Base-by-base conservation (phyloP, 768 basidiomycete genomes). In the Pleurotus giganteus region DNA sequence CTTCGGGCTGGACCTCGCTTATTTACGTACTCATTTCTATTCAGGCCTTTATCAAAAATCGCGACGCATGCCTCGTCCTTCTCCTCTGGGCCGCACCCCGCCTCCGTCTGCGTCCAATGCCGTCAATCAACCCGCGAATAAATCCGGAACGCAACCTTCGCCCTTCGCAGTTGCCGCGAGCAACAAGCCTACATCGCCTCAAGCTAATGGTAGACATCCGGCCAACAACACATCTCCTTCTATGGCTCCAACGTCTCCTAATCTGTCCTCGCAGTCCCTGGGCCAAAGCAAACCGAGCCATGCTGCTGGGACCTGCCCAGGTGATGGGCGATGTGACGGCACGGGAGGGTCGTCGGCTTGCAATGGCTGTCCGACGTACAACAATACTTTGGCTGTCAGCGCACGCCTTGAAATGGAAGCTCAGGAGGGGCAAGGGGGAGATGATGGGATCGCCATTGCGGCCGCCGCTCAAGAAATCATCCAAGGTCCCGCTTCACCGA, bases 241-340 rank as follows among this genome's bases (percentile, higher is more conserved):
- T 4, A 44, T 47, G 45, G 9, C 34, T 39, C 13, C 31, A 13
- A 31, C 53, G 28, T 27, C 28, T 41, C 5, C 50, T 21, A 24
- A 42, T 31, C 43, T 41, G 13, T 23, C 27, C 9, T 44, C 52
- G 45, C 43, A 24, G 46, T 44, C 31, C n/a, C 57, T 44, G 26
- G 31, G 7, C 4, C 54, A 51, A 53, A 58, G 58, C 54, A 61
- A 21, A 58, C 60, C 21, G 44, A 51, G 61, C 61, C 45, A 58
- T 51, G 54, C 62, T 12, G 71, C 73, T 28, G 88, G 89, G 58
- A 95, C 95, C n/a, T 99, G 97, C 71, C 97, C 97, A 3, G 97
- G 97, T 55, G 97, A 98, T 73, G 97, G 97, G 29, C 83, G 91
- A 61, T 99, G 97, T 73, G 93, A 99, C 72, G 97, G 97, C 60